Evolutionary conservation across 2,329 filamentous ascomycete genomes (phyloP).

Genomic region (Chaetomium strumarium): DNA sequence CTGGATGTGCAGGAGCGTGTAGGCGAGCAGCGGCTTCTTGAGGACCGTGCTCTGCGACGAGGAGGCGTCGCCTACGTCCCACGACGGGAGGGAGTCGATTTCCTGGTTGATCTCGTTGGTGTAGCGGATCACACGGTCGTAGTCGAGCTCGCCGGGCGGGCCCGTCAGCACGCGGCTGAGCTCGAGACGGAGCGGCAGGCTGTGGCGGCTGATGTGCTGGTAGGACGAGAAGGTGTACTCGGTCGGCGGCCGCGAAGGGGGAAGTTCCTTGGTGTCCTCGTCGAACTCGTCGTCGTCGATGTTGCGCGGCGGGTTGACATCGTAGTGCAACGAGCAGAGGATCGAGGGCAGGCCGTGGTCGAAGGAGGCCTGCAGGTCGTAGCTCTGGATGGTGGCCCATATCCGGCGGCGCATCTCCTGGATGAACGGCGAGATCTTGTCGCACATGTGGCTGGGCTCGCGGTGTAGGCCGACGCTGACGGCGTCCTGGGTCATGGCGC

Average conservation of each 20-base stretch:
- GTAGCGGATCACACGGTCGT: conserved; percentile 56
- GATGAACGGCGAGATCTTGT: conserved; percentile 52
- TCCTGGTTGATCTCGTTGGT: conserved; percentile 56
- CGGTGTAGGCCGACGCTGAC: conserved; percentile 55
- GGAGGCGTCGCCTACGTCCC: conserved; percentile 37
- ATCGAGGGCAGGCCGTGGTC: conserved; percentile 55
- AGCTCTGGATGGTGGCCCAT: conserved; percentile 57
- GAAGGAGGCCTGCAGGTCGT: conserved; percentile 56
- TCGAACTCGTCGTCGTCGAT: conserved; percentile 54
- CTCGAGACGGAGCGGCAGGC: conserved; percentile 50
- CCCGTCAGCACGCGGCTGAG: conserved; percentile 52
- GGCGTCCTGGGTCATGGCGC: conserved; percentile 51
- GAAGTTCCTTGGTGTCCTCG: conserved; percentile 45
- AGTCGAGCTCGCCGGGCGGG: conserved; percentile 49
- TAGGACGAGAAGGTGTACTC: conserved; percentile 56
- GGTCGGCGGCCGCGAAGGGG: conserved; percentile 43
- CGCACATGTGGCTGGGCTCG: conserved; percentile 50
- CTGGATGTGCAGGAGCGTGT: conserved; percentile 56
- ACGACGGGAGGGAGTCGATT: conserved; percentile 54
- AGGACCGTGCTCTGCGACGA: conserved; percentile 25
- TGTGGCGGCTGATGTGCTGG: conserved; percentile 52
- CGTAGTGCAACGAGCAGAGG: conserved; percentile 50
- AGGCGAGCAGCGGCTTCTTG: conserved; percentile 53
- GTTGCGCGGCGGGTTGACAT: conserved; percentile 51
- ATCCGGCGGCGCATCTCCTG: conserved; percentile 57